These are phyloP conservation scores for Udeniomyces megalosporus DNA, from an alignment of 768 basidiomycete genomes.

Conservation along the genomic window DNA sequence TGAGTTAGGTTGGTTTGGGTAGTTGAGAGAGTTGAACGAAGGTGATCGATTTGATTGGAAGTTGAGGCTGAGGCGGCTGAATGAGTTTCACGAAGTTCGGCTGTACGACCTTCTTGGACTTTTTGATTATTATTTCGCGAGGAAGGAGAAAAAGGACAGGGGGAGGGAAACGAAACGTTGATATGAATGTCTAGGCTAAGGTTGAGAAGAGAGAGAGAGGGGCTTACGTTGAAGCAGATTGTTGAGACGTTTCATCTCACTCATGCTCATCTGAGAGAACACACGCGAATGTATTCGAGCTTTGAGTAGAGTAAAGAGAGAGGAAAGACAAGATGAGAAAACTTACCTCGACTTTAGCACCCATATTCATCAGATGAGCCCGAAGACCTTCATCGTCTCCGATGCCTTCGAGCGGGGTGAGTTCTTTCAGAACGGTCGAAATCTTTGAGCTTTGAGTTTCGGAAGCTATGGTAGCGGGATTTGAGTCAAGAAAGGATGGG, in stretches of 20 bases:
- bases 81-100: conserved; percentile 73
- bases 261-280: conserved; percentile 42
- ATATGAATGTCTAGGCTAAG: too few species aligned
- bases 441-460: neutral
- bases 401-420: conserved; percentile 53
- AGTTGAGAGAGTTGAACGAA: conserved; percentile 43
- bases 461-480: neutral
- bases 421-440: conserved; percentile 40
- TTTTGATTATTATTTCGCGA: neutral
- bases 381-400: conserved; percentile 50
- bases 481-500: too few species aligned
- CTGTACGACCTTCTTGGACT: conserved; percentile 73
- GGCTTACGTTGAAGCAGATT: conserved; percentile 54
- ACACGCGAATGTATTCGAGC: neutral
- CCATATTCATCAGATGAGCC: conserved; percentile 52
- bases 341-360: conserved; percentile 53
- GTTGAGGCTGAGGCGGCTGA: conserved; percentile 56
- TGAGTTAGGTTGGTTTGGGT: conserved; percentile 58
- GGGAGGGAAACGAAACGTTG: neutral
- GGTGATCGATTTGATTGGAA: conserved; percentile 51
- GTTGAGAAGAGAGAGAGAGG: neutral
- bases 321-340: neutral
- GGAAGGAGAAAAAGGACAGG: neutral
- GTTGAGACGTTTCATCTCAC: conserved; percentile 62
- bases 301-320: neutral